Evolutionary conservation across 2,329 filamentous ascomycete genomes (phyloP).

Genomic region (Fusarium sp.): DNA sequence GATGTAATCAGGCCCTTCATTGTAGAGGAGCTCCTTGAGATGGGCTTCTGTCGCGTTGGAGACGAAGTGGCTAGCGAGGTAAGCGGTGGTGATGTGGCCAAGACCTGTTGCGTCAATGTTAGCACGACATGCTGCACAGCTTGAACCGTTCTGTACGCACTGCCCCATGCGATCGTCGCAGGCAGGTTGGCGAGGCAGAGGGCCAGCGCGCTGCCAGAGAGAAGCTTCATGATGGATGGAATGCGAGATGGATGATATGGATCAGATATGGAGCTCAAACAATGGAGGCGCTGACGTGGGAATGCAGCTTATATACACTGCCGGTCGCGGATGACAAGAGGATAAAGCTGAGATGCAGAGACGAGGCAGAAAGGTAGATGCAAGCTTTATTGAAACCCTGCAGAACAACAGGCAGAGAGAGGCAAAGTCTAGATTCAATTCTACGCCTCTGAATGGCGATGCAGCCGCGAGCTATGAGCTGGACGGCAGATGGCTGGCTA

Average conservation of each 20-base stretch:
- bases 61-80: constrained; percentile 72
- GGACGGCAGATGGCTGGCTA: no score
- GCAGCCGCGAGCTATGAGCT: constrained; percentile 18
- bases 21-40: constrained; percentile 69
- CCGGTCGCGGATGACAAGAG: neutral
- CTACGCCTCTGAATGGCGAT: constrained; percentile 15
- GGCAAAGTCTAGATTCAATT: constrained; percentile 22
- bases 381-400: constrained; percentile 18
- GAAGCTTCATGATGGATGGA: constrained; percentile 48
- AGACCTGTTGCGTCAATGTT: constrained; percentile 57
- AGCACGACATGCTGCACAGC: constrained; percentile 11
- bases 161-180: constrained; percentile 55
- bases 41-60: constrained; percentile 65
- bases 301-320: neutral
- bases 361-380: neutral
- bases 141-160: constrained; percentile 46
- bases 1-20: constrained; percentile 68
- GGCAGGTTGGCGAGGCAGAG: constrained; percentile 50
- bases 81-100: constrained; percentile 75
- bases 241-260: neutral
- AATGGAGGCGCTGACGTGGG: neutral
- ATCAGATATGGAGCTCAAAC: neutral
- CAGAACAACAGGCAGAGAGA: constrained; percentile 3
- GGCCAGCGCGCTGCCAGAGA: constrained; percentile 43
- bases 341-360: neutral